Conservation (phyloP, 805 yeast genomes). For the Yarrowia hollandica region DNA sequence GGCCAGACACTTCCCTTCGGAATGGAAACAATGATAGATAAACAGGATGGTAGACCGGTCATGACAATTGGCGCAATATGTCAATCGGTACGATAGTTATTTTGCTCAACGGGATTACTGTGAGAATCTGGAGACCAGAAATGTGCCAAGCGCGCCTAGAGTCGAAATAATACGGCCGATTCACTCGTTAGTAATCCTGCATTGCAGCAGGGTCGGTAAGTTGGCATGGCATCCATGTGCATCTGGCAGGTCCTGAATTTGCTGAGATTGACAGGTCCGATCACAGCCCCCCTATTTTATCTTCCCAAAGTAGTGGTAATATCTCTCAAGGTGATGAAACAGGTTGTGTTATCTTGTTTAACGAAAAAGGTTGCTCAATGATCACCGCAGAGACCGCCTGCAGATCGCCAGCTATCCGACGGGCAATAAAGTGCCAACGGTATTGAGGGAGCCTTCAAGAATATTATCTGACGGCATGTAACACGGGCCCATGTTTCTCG, state of each 20-base stretch:
- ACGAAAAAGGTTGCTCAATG: not conserved
- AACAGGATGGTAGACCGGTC: no score
- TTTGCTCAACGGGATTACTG: no score
- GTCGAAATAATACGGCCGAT: no score
- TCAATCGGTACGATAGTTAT: no score
- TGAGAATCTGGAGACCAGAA: no score
- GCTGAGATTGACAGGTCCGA: not conserved
- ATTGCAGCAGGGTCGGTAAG: not conserved
- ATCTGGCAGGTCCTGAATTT: no score
- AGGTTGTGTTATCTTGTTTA: not conserved
- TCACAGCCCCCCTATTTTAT: not conserved
- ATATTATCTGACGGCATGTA: not conserved
- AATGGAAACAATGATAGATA: no score
- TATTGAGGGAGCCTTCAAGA: not conserved
- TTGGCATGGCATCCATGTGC: no score
- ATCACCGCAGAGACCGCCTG: constrained; percentile 5
- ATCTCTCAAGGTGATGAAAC: not conserved
- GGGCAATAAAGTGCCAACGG: not conserved
- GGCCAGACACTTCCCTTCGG: no score
- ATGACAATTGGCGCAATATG: no score
- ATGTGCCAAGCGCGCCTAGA: no score
- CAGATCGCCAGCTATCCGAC: not conserved
- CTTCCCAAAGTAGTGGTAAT: not conserved
- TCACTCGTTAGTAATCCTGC: not conserved
- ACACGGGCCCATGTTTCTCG: not conserved